Evolutionary conservation across 345 rosid species (phyloP).

Genomic region (Pistacia vera): DNA sequence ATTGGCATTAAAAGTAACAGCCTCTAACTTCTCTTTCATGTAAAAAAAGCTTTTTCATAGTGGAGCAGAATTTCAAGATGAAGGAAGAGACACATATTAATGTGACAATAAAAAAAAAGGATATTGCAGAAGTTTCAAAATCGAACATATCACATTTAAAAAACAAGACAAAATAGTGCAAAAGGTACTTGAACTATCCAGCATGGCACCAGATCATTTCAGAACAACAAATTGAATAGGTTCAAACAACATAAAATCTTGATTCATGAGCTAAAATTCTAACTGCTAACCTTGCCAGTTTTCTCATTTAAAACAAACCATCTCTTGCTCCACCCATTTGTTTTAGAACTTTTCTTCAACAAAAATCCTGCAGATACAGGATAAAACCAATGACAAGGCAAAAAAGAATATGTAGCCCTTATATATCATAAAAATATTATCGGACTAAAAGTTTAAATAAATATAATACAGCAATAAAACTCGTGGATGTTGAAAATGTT

Average conservation of each 20-base stretch:
- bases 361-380: slow-evolving; percentile 67
- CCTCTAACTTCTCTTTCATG: too few relatives aligned
- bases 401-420: not conserved
- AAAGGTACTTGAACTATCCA: not conserved
- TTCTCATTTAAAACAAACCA: slow-evolving; percentile 99
- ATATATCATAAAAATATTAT: not conserved
- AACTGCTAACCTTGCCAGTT: slow-evolving; percentile 82
- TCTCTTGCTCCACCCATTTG: slow-evolving; percentile 87
- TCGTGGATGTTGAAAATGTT: not conserved
- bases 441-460: not conserved
- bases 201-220: not conserved
- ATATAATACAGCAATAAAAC: not conserved
- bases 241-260: slow-evolving; percentile 1
- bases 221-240: not conserved
- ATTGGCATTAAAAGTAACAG: too few relatives aligned
- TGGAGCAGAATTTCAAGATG: not conserved
- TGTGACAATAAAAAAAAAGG: not conserved
- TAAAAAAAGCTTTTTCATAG: not conserved
- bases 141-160: not conserved
- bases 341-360: slow-evolving; percentile 90
- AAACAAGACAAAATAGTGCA: not conserved
- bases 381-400: slow-evolving; percentile 8
- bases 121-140: not conserved
- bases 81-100: not conserved
- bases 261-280: not conserved